Conservation (phyloP, 2,329 filamentous ascomycete species). For the Diaporthe batatas region DNA sequence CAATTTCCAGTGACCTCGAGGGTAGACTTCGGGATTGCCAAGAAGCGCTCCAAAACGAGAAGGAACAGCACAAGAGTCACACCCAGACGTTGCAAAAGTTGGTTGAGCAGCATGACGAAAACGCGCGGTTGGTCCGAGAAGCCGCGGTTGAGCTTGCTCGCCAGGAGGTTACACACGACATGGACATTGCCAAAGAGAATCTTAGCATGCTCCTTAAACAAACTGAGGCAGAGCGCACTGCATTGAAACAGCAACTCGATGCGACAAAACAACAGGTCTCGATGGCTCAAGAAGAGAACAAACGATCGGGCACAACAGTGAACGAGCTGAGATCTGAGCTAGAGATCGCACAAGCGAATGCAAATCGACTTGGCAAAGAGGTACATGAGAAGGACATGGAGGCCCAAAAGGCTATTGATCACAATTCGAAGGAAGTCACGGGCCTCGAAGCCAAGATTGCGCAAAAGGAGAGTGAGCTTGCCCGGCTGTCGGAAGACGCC, state of each 20-base stretch:
- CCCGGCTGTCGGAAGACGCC: slow-evolving; percentile 29
- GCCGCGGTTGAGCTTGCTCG: slow-evolving; percentile 50
- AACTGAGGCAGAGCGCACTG: slow-evolving; percentile 43
- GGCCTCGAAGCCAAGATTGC: slow-evolving; percentile 27
- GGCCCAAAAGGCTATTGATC: neutral
- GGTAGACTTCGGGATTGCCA: slow-evolving; percentile 42
- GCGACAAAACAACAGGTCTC: slow-evolving; percentile 45
- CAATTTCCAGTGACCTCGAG: slow-evolving; percentile 43
- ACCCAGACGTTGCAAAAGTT: slow-evolving; percentile 42
- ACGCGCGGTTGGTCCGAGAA: slow-evolving; percentile 40
- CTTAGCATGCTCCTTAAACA: slow-evolving; percentile 47
- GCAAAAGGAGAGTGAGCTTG: slow-evolving; percentile 28
- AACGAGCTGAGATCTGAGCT: slow-evolving; percentile 29
- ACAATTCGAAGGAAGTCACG: slow-evolving; percentile 1
- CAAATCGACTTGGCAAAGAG: neutral
- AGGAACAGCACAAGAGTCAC: slow-evolving; percentile 41
- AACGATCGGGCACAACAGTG: slow-evolving; percentile 36
- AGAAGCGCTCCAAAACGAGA: slow-evolving; percentile 39
- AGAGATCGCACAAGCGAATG: neutral
- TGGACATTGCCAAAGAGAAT: slow-evolving; percentile 47
- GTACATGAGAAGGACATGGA: slow-evolving; percentile 2
- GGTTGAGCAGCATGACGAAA: slow-evolving; percentile 44
- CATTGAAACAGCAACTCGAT: slow-evolving; percentile 49
- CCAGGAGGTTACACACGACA: slow-evolving; percentile 49
- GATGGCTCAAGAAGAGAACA: slow-evolving; percentile 37